Evolutionary conservation across 192 early-diverging fungal genomes (phyloP).

Genomic region (Coemansia javaensis): DNA sequence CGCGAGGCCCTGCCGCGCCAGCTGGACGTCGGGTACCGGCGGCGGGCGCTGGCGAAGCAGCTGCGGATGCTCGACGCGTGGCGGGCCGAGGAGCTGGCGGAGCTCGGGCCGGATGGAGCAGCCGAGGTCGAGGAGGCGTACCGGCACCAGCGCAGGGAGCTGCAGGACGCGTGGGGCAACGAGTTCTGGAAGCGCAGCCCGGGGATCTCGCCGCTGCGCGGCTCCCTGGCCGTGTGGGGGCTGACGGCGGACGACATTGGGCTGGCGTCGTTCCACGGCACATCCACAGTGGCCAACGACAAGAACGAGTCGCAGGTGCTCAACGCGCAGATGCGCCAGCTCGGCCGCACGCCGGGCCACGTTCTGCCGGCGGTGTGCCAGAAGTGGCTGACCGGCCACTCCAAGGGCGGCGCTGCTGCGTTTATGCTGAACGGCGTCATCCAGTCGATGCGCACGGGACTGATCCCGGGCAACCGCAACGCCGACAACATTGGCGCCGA

Average conservation of each 20-base stretch:
- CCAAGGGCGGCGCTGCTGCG: too few relatives aligned
- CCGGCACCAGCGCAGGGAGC: conserved; percentile 60
- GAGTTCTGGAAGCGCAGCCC: conserved; percentile 52
- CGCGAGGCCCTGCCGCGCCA: conserved; percentile 54
- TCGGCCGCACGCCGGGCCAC: too few relatives aligned
- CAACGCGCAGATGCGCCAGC: conserved; percentile 65
- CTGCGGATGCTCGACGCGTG: not conserved
- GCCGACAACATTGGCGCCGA: conserved; percentile 38
- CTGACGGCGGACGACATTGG: conserved; percentile 85
- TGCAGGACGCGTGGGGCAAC: conserved; percentile 55
- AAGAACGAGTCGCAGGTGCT: conserved; percentile 52
- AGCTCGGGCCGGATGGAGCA: conserved; percentile 31
- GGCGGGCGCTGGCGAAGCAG: conserved; percentile 60
- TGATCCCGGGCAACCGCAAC: conserved; percentile 81
- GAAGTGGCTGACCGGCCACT: too few relatives aligned
- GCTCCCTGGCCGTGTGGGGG: conserved; percentile 81
- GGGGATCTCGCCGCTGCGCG: conserved; percentile 76
- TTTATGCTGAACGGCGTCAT: too few relatives aligned
- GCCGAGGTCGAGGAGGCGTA: not conserved
- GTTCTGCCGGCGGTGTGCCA: too few relatives aligned
- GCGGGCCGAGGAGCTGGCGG: not conserved
- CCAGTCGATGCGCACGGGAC: conserved; percentile 60
- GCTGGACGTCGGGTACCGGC: conserved; percentile 79
- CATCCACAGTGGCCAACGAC: conserved; percentile 77
- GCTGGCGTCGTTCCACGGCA: conserved; percentile 93